phyloP scores from a whole-genome alignment of 306 rosid species.

The Gastrolobium villosum region DNA sequence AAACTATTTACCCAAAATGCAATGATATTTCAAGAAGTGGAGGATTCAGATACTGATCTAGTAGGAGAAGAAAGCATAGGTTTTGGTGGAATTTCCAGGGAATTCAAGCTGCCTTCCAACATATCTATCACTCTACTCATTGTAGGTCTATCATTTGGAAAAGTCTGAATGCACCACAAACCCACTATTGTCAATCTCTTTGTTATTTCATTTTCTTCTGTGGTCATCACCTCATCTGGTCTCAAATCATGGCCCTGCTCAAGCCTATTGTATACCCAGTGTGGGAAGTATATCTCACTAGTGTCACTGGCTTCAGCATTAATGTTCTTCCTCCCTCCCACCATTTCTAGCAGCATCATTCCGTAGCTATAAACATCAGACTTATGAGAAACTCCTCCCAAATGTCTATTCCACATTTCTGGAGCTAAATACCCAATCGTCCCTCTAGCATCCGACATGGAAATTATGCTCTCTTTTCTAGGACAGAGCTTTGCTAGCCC shows the following conservation, averaged over 20 bases:
- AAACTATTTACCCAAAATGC: background rate
- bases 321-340: constrained; percentile 50
- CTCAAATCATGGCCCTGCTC: constrained; percentile 13
- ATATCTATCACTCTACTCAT: constrained; percentile 55
- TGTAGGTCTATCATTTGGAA: constrained; percentile 48
- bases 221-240: background rate
- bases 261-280: constrained; percentile 46
- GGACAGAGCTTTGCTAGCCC: constrained; percentile 54
- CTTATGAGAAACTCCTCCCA: constrained; percentile 55
- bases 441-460: constrained; percentile 50
- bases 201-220: constrained; percentile 37
- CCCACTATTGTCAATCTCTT: constrained; percentile 54
- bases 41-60: background rate
- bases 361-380: constrained; percentile 61
- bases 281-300: constrained; percentile 45
- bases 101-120: constrained; percentile 48
- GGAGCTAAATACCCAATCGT: constrained; percentile 62
- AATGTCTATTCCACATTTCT: constrained; percentile 49
- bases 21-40: background rate
- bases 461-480: constrained; percentile 43
- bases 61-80: constrained; percentile 48
- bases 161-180: constrained; percentile 54
- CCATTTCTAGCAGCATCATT: constrained; percentile 61
- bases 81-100: constrained; percentile 47
- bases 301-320: constrained; percentile 16